Evolutionary conservation across 768 basidiomycete species (phyloP), one percentile per base, ranked within the genome.

Genomic region (Hemileccinum rubropunctum): DNA sequence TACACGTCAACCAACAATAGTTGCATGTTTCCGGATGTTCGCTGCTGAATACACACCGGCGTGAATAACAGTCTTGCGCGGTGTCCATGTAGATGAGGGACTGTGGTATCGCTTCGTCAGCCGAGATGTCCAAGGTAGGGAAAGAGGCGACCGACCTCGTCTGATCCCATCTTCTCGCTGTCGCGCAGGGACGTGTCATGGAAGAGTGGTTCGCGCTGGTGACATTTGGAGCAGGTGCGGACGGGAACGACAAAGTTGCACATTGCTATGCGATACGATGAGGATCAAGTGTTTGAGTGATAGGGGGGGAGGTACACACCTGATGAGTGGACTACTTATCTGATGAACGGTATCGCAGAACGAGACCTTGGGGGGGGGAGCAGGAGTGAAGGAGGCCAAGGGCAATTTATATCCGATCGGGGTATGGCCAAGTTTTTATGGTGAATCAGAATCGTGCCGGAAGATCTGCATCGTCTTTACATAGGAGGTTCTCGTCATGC

Each of bases 211-310:
- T 66, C 62, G 17, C 32, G 52, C 11, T 44, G 47, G 32, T 30
- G 56, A 37, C 65, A 67, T 46, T 68, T 64, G 1, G 64, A 68
- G 26, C 65, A 67, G 15, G 59, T 68, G 37, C 65, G 66, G 45
- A 67, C 53, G 13, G 66, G 62, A 18, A 67, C 54, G 40, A 67
- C 57, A 6, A 59, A 50, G 50, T 66, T 68, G 35, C 65, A 67
- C 65, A 67, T 67, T 12, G 48, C 54, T 53, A n/a, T 34, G 8
- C 8, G 4, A 15, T 30, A 37, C 28, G 34, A 18, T 53, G 21
- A 57, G n/a, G n/a, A n/a, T n/a, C n/a, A n/a, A n/a, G n/a, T n/a
- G n/a, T n/a, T n/a, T n/a, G n/a, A n/a, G n/a, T n/a, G n/a, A n/a
- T n/a, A n/a, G n/a, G n/a, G n/a, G n/a, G n/a, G n/a, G n/a, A n/a